Conservation (phyloP, 2,329 filamentous ascomycete genomes). For the Neonectria magnoliae region DNA sequence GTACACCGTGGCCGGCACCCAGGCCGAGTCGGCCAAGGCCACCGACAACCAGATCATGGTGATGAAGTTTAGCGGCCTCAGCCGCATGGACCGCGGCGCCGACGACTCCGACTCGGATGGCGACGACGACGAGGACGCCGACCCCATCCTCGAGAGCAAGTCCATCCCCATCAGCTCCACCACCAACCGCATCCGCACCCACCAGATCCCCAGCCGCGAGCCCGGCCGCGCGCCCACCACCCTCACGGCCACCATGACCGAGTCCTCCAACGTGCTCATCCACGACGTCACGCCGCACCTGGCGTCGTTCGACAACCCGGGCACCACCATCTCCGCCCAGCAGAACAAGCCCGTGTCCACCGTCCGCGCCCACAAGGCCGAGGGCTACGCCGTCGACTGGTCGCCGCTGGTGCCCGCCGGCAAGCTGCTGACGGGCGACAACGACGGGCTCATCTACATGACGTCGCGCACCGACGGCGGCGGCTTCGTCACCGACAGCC, state of each 20-base stretch:
- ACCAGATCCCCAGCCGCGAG: conserved; percentile 80
- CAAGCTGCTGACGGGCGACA: conserved; percentile 91
- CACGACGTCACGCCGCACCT: conserved; percentile 95
- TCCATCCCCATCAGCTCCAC: conserved; percentile 86
- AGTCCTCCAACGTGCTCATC: conserved; percentile 87
- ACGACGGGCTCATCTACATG: conserved; percentile 86
- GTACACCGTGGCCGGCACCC: conserved; percentile 94
- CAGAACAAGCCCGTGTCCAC: conserved; percentile 91
- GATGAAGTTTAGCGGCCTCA: conserved; percentile 93
- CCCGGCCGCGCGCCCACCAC: conserved; percentile 80
- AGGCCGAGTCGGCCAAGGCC: conserved; percentile 78
- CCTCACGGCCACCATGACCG: conserved; percentile 90
- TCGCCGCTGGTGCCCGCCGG: conserved; percentile 80
- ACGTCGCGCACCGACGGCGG: conserved; percentile 89
- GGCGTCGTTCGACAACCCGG: conserved; percentile 88
- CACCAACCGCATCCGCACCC: conserved; percentile 91
- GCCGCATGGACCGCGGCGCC: conserved; percentile 80
- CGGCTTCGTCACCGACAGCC: conserved; percentile 86
- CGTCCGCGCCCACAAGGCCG: conserved; percentile 88
- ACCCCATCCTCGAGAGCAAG: conserved; percentile 94
- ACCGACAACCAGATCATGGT: conserved; percentile 95
- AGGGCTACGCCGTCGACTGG: conserved; percentile 99
- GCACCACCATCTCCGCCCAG: conserved; percentile 79
- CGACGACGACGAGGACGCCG: conserved; percentile 79
- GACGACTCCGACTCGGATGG: conserved; percentile 76